phyloP scores from a whole-genome alignment of 2,329 filamentous ascomycete species.

The Knufia fluminis region DNA sequence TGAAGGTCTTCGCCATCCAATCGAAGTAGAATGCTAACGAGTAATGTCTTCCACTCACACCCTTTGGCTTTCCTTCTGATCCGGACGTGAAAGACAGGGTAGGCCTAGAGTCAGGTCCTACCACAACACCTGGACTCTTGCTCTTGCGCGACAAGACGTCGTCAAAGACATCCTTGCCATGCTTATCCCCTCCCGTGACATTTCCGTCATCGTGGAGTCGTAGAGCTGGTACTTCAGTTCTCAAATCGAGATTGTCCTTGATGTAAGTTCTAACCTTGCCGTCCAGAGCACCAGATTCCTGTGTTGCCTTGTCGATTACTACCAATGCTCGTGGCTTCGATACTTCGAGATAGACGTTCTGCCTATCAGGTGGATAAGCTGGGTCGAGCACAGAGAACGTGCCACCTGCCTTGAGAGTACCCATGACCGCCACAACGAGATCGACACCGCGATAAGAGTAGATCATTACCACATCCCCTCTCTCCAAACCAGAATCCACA shows the following conservation, averaged over 20 bases:
- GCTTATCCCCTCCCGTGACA: slow-evolving; percentile 57
- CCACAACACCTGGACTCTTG: slow-evolving; percentile 58
- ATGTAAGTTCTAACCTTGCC: slow-evolving; percentile 59
- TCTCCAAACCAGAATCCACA: slow-evolving; percentile 59
- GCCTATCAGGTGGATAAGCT: slow-evolving; percentile 68
- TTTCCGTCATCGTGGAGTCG: slow-evolving; percentile 61
- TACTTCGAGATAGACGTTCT: slow-evolving; percentile 75
- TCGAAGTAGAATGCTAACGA: slow-evolving; percentile 76
- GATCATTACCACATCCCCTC: slow-evolving; percentile 88
- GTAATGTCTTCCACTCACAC: slow-evolving; percentile 80
- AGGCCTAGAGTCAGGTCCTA: slow-evolving; percentile 76
- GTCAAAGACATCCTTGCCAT: slow-evolving; percentile 60
- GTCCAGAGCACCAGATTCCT: slow-evolving; percentile 56
- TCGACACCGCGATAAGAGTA: slow-evolving; percentile 77
- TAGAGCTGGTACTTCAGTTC: slow-evolving; percentile 65
- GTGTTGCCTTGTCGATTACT: slow-evolving; percentile 61
- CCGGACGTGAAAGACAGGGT: slow-evolving; percentile 69
- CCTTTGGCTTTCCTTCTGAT: slow-evolving; percentile 70
- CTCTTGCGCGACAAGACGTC: slow-evolving; percentile 43
- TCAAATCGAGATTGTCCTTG: slow-evolving; percentile 60
- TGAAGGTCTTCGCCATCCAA: slow-evolving; percentile 85
- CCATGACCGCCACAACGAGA: slow-evolving; percentile 71
- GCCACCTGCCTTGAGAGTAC: slow-evolving; percentile 51
- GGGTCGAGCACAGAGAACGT: slow-evolving; percentile 63
- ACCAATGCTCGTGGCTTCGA: slow-evolving; percentile 64